Base-by-base conservation (phyloP, 805 yeast species). In the Yarrowia sp. region DNA sequence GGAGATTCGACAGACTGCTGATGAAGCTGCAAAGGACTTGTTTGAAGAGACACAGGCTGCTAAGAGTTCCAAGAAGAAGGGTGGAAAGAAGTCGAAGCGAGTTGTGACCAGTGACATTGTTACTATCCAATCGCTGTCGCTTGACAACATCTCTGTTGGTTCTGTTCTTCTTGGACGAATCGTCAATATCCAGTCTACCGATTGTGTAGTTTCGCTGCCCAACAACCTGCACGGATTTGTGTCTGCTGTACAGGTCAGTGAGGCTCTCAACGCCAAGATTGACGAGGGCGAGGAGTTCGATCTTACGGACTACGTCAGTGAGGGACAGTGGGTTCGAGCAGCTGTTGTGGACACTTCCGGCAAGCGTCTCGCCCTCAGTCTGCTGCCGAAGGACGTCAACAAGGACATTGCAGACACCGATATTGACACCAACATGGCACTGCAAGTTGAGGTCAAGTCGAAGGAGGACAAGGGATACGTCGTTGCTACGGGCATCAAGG, bases 391-490 rank as follows among this genome's bases (percentile, higher is more conserved):
- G 54, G 77, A 78, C 46, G 90, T 89, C 12, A 95, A 95, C 72
- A 81, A 78, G 9, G 52, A 48, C 21, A 19, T 41, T 19, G 67
- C 61, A 24, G 82, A 79, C 63, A 82, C 79, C 4, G 92, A 87
- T 49, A 75, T 89, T 56, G 76, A 79, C 6, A 70, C 80, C 28
- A 91, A 90, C 48, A 80, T 83, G 66, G 72, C 88, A 4, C 72
- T 95, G 2, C 99, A 95, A 76, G 92, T 86, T 24, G 80, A 90
- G 2, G 85, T 95, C 22, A 82, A 80, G 67, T 87, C 96, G 52
- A 76, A 90, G 24, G 98, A 95, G 80, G 99, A 95, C 74, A 97
- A 91, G 74, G 99, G 99, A 76, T 82, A 85, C 24, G 83, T 90
- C 65, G 76, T 93, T 46, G 88, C 87, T 69, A 74, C 88, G 41